Conservation (phyloP, 192 early-diverging fungal genomes). For the Mortierella claussenii region DNA sequence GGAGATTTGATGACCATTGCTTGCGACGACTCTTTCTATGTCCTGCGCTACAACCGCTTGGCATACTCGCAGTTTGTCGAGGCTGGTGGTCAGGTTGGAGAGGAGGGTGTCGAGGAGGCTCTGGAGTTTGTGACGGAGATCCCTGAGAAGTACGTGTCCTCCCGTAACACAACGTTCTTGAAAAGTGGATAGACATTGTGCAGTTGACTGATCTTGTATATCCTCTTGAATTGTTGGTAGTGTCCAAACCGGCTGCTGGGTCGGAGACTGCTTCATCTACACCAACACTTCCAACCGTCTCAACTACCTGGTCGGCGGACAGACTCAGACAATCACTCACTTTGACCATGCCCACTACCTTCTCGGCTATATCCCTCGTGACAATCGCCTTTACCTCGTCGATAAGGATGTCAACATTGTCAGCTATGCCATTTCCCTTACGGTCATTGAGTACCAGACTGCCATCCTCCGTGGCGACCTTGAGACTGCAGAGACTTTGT, state of each 20-base stretch:
- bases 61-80: conserved; percentile 82
- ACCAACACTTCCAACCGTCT: conserved; percentile 91
- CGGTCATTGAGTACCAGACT: conserved; percentile 98
- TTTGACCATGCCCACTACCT: conserved; percentile 93
- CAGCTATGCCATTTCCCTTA: conserved; percentile 91
- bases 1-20: conserved; percentile 93
- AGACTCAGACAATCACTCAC: conserved; percentile 95
- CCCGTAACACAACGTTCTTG: too few relatives aligned
- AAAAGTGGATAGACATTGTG: too few relatives aligned
- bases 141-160: conserved; percentile 79
- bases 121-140: conserved; percentile 96
- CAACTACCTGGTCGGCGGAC: conserved; percentile 96
- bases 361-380: conserved; percentile 92
- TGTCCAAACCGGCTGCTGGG: conserved; percentile 96
- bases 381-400: conserved; percentile 93
- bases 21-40: conserved; percentile 93
- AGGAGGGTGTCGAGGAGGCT: conserved; percentile 97
- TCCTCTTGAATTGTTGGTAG: conserved; percentile 49
- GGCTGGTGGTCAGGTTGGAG: conserved; percentile 74
- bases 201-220: too few relatives aligned
- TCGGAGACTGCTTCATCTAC: conserved; percentile 99
- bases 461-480: conserved; percentile 95
- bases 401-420: conserved; percentile 96
- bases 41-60: conserved; percentile 89
- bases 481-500: conserved; percentile 78